These are phyloP conservation scores for Ophiostoma sp. DNA, from an alignment of 2,329 filamentous ascomycete species.

Conservation along the genomic window DNA sequence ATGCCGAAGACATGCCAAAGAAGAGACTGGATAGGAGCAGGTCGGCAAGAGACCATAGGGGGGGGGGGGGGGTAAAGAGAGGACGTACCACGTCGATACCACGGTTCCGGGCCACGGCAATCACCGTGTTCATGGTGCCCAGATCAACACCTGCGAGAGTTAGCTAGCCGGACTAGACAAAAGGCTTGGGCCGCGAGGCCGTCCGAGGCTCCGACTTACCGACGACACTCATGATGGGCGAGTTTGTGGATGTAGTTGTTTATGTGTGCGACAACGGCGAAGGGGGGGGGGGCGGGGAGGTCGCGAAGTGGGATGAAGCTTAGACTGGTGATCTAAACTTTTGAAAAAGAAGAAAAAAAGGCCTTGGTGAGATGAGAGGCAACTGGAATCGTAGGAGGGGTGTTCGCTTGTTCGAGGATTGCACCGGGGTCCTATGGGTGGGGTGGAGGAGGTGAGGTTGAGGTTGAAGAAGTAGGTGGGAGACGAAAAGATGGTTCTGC, in stretches of 20 bases:
- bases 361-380: neutral
- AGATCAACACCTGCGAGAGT: slow-evolving; percentile 70
- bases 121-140: slow-evolving; percentile 92
- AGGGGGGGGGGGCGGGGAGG: neutral
- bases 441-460: slow-evolving; percentile 8
- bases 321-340: neutral
- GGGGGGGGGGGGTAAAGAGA: slow-evolving; percentile 15
- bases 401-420: neutral
- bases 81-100: slow-evolving; percentile 95
- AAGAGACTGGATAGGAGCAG: too few species aligned
- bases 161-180: slow-evolving; percentile 17
- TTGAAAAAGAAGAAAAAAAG: neutral
- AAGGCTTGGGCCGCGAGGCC: neutral
- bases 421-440: slow-evolving; percentile 7
- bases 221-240: slow-evolving; percentile 28
- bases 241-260: slow-evolving; percentile 16
- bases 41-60: neutral
- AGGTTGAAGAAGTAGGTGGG: slow-evolving; percentile 13
- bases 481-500: slow-evolving; percentile 2
- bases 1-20: neutral
- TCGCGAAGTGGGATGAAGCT: neutral
- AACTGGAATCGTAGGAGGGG: neutral
- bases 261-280: slow-evolving; percentile 12
- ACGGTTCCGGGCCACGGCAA: slow-evolving; percentile 95
- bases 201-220: slow-evolving; percentile 22